Evolutionary conservation across 164 flowering plant species (phyloP), one percentile per base, ranked within the genome.

Genomic region (Magnolia changhungtana): DNA sequence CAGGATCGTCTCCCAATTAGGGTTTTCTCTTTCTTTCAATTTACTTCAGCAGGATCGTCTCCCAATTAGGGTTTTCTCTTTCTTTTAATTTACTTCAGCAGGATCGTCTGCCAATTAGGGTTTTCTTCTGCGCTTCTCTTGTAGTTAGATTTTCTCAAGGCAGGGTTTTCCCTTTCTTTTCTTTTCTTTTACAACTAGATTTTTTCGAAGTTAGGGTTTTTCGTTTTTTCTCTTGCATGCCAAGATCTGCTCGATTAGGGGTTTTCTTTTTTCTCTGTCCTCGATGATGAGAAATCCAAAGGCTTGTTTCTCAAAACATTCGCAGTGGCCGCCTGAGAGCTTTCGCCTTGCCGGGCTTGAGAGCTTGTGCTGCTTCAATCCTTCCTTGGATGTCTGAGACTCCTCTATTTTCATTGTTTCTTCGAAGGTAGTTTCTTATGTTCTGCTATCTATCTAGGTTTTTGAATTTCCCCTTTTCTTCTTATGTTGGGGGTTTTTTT

Each of bases 241-340:
- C 5, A 8, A 21, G 31, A 24, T 21, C 27, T 24, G 23, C 4
- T 55, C 11, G 29, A 21, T 55, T 27, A 11, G 23, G 20, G 29
- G 29, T 27, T 16, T 20, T 21, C 2, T 24, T 7, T 72, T 72
- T 52, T 8, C 13, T 9, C n/a, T 55, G 19, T 5, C 11, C 8
- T 29, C 63, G n/a, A 29, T 59, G 75, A 59, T 73, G 75, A 81
- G 14, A 81, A 73, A 23, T 45, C 52, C 66, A n/a, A 81, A 85
- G 87, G 86, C 86, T 85, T 83, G 85, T 84, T 84, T 85, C 87
- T 84, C 88, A 84, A 78, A 79, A 83, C 93, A 88, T 90, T 86
- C 91, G 90, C 93, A 90, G 88, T 87, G 85, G 86, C 90, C 90
- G 86, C 88, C 93, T 81, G 66, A 86, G 83, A 81, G 84, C 87